Conservation (phyloP, 768 basidiomycete species). For the Rubroboletus satanas region DNA sequence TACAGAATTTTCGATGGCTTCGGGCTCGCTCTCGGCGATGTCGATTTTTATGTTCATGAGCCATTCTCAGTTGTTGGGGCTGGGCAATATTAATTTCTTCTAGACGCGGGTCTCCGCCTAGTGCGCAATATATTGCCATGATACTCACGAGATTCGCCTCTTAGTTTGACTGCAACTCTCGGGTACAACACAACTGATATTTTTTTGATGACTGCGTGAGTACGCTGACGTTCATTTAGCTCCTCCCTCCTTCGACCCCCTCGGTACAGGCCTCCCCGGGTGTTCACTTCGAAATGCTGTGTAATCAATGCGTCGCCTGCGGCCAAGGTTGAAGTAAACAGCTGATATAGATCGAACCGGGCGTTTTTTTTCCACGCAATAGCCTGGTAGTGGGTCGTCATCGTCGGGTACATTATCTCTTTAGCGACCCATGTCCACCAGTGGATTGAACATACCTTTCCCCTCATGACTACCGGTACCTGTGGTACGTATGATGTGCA, state of each 20-base stretch:
- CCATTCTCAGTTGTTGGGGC: slow-evolving; percentile 47
- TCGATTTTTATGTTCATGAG: slow-evolving; percentile 52
- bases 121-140: background rate
- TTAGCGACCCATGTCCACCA: slow-evolving; percentile 49
- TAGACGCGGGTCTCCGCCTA: slow-evolving; percentile 36
- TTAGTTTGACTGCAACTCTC: slow-evolving; percentile 54
- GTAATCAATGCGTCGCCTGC: slow-evolving; percentile 42
- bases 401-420: slow-evolving; percentile 58
- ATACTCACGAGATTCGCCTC: background rate
- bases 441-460: slow-evolving; percentile 50
- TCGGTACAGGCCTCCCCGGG: slow-evolving; percentile 54
- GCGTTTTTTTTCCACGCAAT: slow-evolving; percentile 62
- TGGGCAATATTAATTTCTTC: slow-evolving; percentile 62
- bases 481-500: slow-evolving; percentile 28
- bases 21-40: slow-evolving; percentile 53
- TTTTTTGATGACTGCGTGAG: slow-evolving; percentile 59
- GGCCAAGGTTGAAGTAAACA: background rate
- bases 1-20: slow-evolving; percentile 48
- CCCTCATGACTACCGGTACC: slow-evolving; percentile 59
- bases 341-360: slow-evolving; percentile 47
- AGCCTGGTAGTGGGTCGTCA: slow-evolving; percentile 54
- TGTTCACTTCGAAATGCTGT: slow-evolving; percentile 49
- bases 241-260: background rate
- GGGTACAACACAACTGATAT: slow-evolving; percentile 58
- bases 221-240: background rate